A percentile compares a stretch with the other conserved stretches of the same genome.
These are phyloP conservation scores for Bryoglossum gracile DNA, from an alignment of 495 filamentous ascomycete species.

Conservation along the genomic window DNA sequence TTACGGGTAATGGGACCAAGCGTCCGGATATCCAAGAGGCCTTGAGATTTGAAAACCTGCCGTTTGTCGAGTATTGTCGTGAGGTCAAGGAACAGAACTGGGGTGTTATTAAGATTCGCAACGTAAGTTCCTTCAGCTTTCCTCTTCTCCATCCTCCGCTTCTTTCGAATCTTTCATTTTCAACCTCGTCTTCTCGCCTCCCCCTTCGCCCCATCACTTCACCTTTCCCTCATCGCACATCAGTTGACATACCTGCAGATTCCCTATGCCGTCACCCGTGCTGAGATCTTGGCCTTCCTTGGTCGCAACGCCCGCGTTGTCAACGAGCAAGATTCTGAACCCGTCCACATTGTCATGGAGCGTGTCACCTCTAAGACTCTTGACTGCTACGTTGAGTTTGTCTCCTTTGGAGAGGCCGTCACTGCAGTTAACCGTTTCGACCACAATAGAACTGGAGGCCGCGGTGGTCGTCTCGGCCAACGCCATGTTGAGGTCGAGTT, in stretches of 20 bases:
- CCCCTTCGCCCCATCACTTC: too few relatives aligned
- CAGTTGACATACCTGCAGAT: conserved; percentile 41
- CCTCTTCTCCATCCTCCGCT: too few relatives aligned
- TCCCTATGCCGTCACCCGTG: conserved; percentile 58
- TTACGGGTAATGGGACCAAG: too few relatives aligned
- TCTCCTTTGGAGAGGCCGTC: conserved; percentile 44
- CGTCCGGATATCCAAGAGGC: conserved; percentile 28
- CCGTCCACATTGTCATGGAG: conserved; percentile 81
- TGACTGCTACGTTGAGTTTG: conserved; percentile 68
- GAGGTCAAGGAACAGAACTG: conserved; percentile 12
- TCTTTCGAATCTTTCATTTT: too few relatives aligned
- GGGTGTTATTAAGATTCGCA: conserved; percentile 33
- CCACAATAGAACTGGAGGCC: conserved; percentile 31
- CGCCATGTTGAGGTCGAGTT: conserved; percentile 57
- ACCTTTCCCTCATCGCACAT: neutral
- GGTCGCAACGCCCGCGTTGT: conserved; percentile 58
- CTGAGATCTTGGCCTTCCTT: conserved; percentile 60
- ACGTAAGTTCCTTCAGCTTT: too few relatives aligned
- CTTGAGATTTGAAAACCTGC: conserved; percentile 30
- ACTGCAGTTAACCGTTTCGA: conserved; percentile 43
- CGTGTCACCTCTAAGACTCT: conserved; percentile 69
- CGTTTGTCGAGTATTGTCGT: conserved; percentile 34
- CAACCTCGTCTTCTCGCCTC: too few relatives aligned
- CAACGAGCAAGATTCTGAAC: conserved; percentile 41
- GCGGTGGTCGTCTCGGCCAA: conserved; percentile 50